Percentiles rank a stretch among this genome's conserved stretches.
Conservation (phyloP, 495 filamentous ascomycete genomes). For the Chaetomium cochliodes region DNA sequence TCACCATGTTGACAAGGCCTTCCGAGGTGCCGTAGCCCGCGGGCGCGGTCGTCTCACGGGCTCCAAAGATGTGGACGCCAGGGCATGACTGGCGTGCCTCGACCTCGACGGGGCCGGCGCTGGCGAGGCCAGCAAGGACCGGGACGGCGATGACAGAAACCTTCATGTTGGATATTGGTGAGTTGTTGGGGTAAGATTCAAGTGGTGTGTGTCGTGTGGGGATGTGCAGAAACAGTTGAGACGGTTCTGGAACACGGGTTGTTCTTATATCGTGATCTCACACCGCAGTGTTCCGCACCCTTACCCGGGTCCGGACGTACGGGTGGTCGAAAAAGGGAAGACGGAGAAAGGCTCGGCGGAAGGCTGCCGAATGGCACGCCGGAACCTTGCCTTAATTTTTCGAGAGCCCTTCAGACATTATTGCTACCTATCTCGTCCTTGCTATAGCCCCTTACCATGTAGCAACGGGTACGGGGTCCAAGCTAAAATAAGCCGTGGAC, state of each 20-base stretch:
- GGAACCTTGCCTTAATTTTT: not conserved
- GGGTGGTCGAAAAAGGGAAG: constrained; percentile 13
- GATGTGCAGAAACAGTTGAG: not conserved
- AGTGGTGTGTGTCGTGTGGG: not conserved
- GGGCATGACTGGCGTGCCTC: constrained; percentile 46
- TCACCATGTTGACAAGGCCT: constrained; percentile 54
- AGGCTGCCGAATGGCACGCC: constrained; percentile 6
- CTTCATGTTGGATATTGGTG: constrained; percentile 28
- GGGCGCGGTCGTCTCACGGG: constrained; percentile 61
- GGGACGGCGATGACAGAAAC: constrained; percentile 25
- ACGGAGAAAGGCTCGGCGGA: constrained; percentile 9
- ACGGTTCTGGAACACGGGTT: not conserved
- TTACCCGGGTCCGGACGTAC: constrained; percentile 13
- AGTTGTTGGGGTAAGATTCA: not conserved
- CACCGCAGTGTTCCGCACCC: not conserved
- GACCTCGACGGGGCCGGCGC: constrained; percentile 26
- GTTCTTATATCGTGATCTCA: constrained; percentile 2
- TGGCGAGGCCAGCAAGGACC: constrained; percentile 29
- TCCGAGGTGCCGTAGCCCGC: constrained; percentile 55
- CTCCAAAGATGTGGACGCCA: constrained; percentile 59
- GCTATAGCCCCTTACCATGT: not conserved
- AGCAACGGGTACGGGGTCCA: constrained; percentile 2
- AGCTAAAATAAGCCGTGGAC: not conserved
- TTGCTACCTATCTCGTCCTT: not conserved
- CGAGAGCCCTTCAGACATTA: constrained; percentile 2